These are phyloP conservation scores for Cercophora sp. DNA, from an alignment of 495 filamentous ascomycete species.

Conservation along the genomic window DNA sequence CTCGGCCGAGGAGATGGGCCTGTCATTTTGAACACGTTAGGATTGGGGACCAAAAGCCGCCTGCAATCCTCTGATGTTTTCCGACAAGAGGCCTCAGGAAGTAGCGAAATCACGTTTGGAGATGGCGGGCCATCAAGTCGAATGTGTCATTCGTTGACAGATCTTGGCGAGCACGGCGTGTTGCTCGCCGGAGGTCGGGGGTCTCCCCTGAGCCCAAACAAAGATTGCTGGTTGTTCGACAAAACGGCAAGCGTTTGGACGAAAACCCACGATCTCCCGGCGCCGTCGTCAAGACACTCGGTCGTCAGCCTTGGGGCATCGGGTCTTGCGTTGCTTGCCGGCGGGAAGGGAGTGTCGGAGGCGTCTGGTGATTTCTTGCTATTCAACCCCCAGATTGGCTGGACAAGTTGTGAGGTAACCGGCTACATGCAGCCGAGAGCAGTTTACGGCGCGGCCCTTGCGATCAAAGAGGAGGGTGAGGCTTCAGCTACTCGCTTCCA, in stretches of 20 bases:
- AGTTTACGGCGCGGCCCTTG: conserved; percentile 58
- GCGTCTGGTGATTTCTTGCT: conserved; percentile 58
- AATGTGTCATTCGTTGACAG: conserved; percentile 76
- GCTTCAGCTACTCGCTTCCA: conserved; percentile 18
- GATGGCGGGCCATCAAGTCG: conserved; percentile 46
- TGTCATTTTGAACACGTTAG: conserved; percentile 48
- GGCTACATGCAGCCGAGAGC: conserved; percentile 36
- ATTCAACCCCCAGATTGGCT: conserved; percentile 52
- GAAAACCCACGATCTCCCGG: conserved; percentile 56
- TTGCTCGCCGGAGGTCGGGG: conserved; percentile 75
- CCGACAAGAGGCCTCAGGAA: conserved; percentile 16
- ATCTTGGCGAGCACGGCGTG: conserved; percentile 43
- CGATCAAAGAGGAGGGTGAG: conserved; percentile 15
- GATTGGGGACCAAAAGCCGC: conserved; percentile 57
- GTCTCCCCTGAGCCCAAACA: conserved; percentile 62
- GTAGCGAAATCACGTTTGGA: conserved; percentile 20
- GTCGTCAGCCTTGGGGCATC: conserved; percentile 55
- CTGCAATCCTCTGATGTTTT: conserved; percentile 61
- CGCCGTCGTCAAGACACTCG: conserved; percentile 68
- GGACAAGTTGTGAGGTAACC: conserved; percentile 36
- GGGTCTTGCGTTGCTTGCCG: conserved; percentile 35
- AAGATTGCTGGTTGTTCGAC: conserved; percentile 69
- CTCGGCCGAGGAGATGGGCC: not conserved
- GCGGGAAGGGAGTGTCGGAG: conserved; percentile 13
- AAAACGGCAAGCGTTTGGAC: conserved; percentile 53